Conservation (phyloP, 345 rosid genomes). For the Eucalyptus cladocalyx region DNA sequence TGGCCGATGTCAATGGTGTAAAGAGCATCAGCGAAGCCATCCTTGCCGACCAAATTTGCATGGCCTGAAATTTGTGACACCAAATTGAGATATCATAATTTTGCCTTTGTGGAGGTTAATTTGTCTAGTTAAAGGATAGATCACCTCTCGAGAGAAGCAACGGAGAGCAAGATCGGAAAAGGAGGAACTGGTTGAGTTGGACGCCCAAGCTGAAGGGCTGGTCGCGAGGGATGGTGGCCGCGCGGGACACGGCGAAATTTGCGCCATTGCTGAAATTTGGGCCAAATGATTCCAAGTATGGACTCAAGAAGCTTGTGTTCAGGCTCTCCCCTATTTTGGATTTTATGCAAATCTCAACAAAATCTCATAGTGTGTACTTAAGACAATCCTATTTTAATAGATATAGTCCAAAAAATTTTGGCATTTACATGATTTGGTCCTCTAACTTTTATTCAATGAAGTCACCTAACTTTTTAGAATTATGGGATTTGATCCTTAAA, state of each 20-base stretch:
- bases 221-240: constrained; percentile 10
- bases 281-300: constrained; percentile 16
- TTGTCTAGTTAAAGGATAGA: background rate
- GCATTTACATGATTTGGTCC: background rate
- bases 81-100: background rate
- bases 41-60: constrained; percentile 12
- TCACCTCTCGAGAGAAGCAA: constrained; percentile 9
- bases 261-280: constrained; percentile 16
- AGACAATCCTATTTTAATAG: background rate
- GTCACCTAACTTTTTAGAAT: background rate
- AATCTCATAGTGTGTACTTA: background rate
- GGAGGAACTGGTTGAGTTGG: constrained; percentile 29
- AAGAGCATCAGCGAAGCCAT: constrained; percentile 35
- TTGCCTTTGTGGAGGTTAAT: background rate
- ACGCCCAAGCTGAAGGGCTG: constrained; percentile 17
- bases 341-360: background rate
- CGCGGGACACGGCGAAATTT: constrained; percentile 21
- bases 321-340: constrained; percentile 19
- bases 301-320: constrained; percentile 10
- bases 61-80: background rate
- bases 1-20: constrained; percentile 56
- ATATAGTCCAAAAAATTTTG: background rate
- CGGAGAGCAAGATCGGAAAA: constrained; percentile 20
- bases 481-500: too few relatives aligned
- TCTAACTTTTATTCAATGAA: background rate